phyloP scores from a whole-genome alignment of 441 rosid species.

The Populus hybrid region DNA sequence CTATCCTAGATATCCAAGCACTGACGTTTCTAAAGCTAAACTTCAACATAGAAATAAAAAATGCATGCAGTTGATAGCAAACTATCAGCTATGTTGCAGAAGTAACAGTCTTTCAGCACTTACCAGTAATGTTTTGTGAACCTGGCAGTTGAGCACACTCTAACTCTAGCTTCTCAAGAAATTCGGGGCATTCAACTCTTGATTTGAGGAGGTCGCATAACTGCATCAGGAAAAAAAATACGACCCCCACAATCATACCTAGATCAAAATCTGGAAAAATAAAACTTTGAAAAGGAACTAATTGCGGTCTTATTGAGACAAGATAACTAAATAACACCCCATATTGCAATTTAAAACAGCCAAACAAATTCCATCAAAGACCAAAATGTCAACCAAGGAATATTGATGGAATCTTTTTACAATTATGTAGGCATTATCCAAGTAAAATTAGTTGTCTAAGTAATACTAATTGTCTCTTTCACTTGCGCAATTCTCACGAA shows the following conservation, averaged over 20 bases:
- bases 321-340: not conserved
- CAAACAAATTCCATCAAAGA: not conserved
- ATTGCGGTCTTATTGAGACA: not conserved
- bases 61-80: not conserved
- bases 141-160: slow-evolving; percentile 46
- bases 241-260: not conserved
- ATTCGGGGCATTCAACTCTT: slow-evolving; percentile 69
- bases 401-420: not conserved
- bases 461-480: not conserved
- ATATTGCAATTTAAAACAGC: not conserved
- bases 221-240: slow-evolving; percentile 32
- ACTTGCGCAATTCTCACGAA: not conserved
- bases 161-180: slow-evolving; percentile 63
- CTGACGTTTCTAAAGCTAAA: not conserved
- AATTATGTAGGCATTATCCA: not conserved
- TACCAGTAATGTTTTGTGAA: slow-evolving; percentile 59
- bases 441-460: not conserved
- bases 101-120: slow-evolving; percentile 10
- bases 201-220: slow-evolving; percentile 79
- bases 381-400: not conserved
- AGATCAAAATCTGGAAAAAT: not conserved
- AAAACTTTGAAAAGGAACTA: slow-evolving; percentile 1
- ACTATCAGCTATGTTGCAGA: not conserved
- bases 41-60: not conserved
- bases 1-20: not conserved